These are phyloP conservation scores for Filobasidium wieringae DNA, from an alignment of 768 basidiomycete species.

Conservation along the genomic window DNA sequence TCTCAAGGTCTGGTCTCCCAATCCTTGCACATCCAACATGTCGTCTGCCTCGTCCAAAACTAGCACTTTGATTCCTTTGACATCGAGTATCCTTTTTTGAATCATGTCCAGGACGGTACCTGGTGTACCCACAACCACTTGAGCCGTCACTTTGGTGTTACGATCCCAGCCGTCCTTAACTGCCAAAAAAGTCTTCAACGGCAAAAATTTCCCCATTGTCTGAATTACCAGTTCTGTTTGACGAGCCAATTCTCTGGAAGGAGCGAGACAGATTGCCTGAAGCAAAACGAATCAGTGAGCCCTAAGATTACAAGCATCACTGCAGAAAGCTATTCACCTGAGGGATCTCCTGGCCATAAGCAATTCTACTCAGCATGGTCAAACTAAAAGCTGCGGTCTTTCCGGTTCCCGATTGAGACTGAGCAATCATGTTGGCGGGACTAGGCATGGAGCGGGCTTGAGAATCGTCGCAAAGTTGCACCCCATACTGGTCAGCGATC, in stretches of 20 bases:
- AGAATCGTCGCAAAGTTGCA: neutral
- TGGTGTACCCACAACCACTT: slow-evolving; percentile 89
- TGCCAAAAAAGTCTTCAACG: slow-evolving; percentile 85
- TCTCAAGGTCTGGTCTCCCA: slow-evolving; percentile 83
- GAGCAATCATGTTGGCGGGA: slow-evolving; percentile 97
- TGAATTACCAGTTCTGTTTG: slow-evolving; percentile 94
- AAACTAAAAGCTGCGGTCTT: slow-evolving; percentile 98
- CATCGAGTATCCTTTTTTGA: slow-evolving; percentile 61
- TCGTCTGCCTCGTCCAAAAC: slow-evolving; percentile 98
- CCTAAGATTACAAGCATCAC: neutral
- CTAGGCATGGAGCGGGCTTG: slow-evolving; percentile 47
- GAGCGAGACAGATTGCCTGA: slow-evolving; percentile 92
- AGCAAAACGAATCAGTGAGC: neutral
- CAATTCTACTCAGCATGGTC: slow-evolving; percentile 90
- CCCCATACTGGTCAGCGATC: neutral
- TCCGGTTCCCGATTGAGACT: slow-evolving; percentile 97
- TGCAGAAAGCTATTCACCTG: slow-evolving; percentile 53
- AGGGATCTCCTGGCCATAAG: slow-evolving; percentile 66
- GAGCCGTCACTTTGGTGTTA: slow-evolving; percentile 53
- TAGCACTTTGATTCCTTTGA: slow-evolving; percentile 71
- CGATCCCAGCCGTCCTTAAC: slow-evolving; percentile 58
- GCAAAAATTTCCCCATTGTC: slow-evolving; percentile 88
- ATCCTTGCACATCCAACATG: slow-evolving; percentile 80
- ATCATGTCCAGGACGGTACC: slow-evolving; percentile 88
- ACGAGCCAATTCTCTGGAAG: slow-evolving; percentile 88